Base-by-base conservation (phyloP, 208 protist species). In the Wallacemonas sp. region DNA sequence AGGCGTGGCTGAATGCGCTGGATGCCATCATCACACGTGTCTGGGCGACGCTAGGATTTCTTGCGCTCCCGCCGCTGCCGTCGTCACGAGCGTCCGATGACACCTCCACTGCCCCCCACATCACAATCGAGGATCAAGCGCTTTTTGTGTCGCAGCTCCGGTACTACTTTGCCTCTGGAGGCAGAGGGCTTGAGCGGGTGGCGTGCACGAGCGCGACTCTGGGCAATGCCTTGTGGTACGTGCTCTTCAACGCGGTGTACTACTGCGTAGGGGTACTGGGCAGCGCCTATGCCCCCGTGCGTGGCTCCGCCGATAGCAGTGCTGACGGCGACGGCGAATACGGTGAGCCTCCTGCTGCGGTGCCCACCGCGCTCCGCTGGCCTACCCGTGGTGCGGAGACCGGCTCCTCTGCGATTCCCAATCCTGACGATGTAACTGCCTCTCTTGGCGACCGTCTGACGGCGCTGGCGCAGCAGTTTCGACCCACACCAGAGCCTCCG, bases 231-330 rank as follows among this genome's bases (percentile, higher is more conserved):
- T 68, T 87, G 14, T 87, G 77, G 77, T 68, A 60, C 8, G 68
- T 79, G 9, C 42, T 92, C 1, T 88, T 84, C 59, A 92, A 92
- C 68, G 74, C 79, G 1, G 64, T 79, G 5, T 85, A 87, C 54
- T 92, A 89, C 70, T 89, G 79, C 56, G 58, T 82, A 15, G 61
- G 66, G 17, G 75, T 65, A 6, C 62, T 84, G 26, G 70, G 80
- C 42, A 38, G 27, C 17, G 38, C 61, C 19, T 66, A 56, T 46
- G 36, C 27, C 21, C 46, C 33, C 8, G 45, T 51, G 24, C 4
- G 22, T 4, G 41, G 53, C n/a, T 53, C 56, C 8, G 47, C 51
- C 6, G 24, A 61, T 44, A 54, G 45, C 17, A 53, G 30, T 9
- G 60, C 45, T 1, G 56, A 53, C 14, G 33, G 11, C 30, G 54